Base-by-base conservation (phyloP, 2,329 filamentous ascomycete genomes). In the Reticulascus tulasneorum region DNA sequence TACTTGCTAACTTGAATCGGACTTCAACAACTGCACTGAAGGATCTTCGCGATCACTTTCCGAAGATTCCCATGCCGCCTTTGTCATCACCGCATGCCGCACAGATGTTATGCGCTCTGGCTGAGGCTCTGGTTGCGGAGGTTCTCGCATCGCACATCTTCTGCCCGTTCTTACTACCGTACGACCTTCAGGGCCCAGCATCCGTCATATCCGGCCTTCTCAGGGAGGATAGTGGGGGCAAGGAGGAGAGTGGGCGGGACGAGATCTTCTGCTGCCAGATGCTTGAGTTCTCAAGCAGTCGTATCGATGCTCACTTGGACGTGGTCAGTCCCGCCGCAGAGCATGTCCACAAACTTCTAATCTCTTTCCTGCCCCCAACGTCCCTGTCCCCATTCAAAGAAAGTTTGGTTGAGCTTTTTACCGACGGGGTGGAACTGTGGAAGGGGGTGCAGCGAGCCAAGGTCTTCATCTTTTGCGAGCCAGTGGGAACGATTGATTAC, bases 71-170 rank as follows among this genome's bases (percentile, higher is more conserved):
- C n/a, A n/a, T n/a, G n/a, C n/a, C n/a, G n/a, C n/a, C n/a, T n/a
- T n/a, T n/a, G n/a, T n/a, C n/a, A n/a, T n/a, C n/a, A n/a, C n/a
- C n/a, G n/a, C n/a, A n/a, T n/a, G n/a, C n/a, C n/a, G n/a, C n/a
- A n/a, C n/a, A n/a, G n/a, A n/a, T n/a, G n/a, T n/a, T n/a, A n/a
- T 54, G 54, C 18, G 52, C 55, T 2, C 45, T 47, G 6, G 54
- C 53, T n/a, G 51, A 58, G 7, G 46, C 46, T 4, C 42, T 58
- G 13, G 37, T 58, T 1, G 44, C 47, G 21, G 46, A 50, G 13
- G 39, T 42, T 2, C 43, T 58, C 7, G 42, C 46, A 7, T 29
- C 38, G 0, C 50, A 53, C 26, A 47, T 58, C n/a, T 56, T 58
- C 29, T 44, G 48, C 7, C 52, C 53, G 3, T 53, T 58, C n/a